Base-by-base conservation (phyloP, 805 yeast genomes). In the Starmera dryadoides region DNA sequence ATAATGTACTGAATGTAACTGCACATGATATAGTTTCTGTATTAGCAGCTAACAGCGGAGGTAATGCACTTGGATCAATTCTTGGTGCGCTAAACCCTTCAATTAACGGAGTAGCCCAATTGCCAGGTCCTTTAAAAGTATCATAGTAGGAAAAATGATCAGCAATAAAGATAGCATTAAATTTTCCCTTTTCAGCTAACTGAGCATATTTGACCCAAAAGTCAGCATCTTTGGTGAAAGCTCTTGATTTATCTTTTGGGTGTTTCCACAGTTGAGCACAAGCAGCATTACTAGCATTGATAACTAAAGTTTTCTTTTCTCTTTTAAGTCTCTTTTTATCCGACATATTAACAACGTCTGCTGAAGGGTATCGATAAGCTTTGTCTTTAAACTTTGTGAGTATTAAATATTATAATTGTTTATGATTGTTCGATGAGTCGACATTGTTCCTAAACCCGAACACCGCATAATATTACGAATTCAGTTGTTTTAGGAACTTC, bases 71-170 rank as follows among this genome's bases (percentile, higher is more conserved):
- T 12, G 71, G 71, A 34, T 66, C 71, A 38, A 48, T 52, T 2
- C 59, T 56, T 6, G 71, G 69, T 42, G 48, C 47, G 33, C 55
- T 58, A 20, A 59, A 42, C 1, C 58, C 64, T 1, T 46, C 22
- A 30, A 32, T 26, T 12, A 63, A 63, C 7, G 66, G 63, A 3
- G 58, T 55, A 3, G 41, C 46, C 28, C 51, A 45, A 41, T 59
- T 62, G 6, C 48, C 37, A 3, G 65, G 65, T 6, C 69, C 69
- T 35, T 62, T 53, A 41, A 59, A 65, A 15, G 59, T 64, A 42
- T 65, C 69, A 38, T 59, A 64, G 0, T 58, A 59, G 4, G 66
- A 65, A 16, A 60, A 44, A 16, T 60, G 64, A 43, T 64, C 69
- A 15, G 69, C 69, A 35, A 64, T 42, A 41, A 64, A 64, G 9